A percentile compares a stretch with the other conserved stretches of the same genome.
These are phyloP conservation scores for Didymella pinodella DNA, from an alignment of 2,329 filamentous ascomycete genomes.

Conservation along the genomic window DNA sequence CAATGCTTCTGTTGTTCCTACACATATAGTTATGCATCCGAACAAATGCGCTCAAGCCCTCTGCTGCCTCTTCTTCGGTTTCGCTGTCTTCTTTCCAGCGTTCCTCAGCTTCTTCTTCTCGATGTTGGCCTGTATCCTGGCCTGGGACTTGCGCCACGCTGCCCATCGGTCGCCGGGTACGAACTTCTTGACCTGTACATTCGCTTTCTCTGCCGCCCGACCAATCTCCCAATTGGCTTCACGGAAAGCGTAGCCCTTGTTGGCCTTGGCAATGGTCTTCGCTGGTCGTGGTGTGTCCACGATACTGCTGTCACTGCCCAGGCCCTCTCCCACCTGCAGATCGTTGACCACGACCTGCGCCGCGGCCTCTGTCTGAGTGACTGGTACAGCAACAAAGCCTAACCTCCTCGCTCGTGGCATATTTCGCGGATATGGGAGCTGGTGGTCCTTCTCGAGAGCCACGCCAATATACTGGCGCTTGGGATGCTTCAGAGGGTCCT, in stretches of 20 bases:
- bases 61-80: slow-evolving; percentile 42
- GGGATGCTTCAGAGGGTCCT: slow-evolving; percentile 81
- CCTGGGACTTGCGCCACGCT: slow-evolving; percentile 69
- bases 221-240: slow-evolving; percentile 75
- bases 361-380: slow-evolving; percentile 37
- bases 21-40: slow-evolving; percentile 35
- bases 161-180: slow-evolving; percentile 67
- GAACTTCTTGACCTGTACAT: slow-evolving; percentile 64
- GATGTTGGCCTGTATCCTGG: slow-evolving; percentile 59
- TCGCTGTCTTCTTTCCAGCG: slow-evolving; percentile 49
- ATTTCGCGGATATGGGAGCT: slow-evolving; percentile 77
- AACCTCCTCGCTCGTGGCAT: slow-evolving; percentile 77
- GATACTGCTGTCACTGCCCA: slow-evolving; percentile 33
- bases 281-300: slow-evolving; percentile 46
- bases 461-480: slow-evolving; percentile 95
- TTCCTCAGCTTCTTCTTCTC: slow-evolving; percentile 64
- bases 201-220: slow-evolving; percentile 66
- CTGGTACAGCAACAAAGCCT: slow-evolving; percentile 69
- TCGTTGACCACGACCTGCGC: slow-evolving; percentile 31
- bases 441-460: slow-evolving; percentile 81
- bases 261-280: slow-evolving; percentile 32
- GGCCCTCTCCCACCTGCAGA: slow-evolving; percentile 29
- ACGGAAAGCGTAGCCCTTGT: slow-evolving; percentile 69
- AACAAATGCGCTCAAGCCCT: slow-evolving; percentile 18
- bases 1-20: slow-evolving; percentile 29